A percentile compares a stretch with the other conserved stretches of the same genome.
Evolutionary conservation across 805 yeast genomes (phyloP).

Genomic region (Saturnispora besseyi): DNA sequence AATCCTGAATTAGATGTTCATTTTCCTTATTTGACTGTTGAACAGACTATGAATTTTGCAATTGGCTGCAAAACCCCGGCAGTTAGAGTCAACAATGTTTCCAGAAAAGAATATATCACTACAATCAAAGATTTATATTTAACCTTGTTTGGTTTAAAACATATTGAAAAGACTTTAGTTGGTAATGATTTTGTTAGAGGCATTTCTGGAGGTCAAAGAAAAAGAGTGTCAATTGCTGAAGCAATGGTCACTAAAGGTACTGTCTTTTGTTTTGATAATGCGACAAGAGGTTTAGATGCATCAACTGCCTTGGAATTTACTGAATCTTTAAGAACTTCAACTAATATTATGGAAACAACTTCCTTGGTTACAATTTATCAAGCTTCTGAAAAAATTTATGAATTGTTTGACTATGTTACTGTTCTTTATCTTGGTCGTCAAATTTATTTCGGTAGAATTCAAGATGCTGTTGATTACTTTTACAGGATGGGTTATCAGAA

Average conservation of each 20-base stretch:
- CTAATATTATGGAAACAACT: slow-evolving; percentile 11
- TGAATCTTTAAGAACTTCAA: slow-evolving; percentile 44
- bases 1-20: slow-evolving; percentile 50
- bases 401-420: slow-evolving; percentile 52
- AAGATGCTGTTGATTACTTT: slow-evolving; percentile 47
- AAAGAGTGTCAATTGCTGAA: slow-evolving; percentile 78
- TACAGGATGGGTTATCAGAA: slow-evolving; percentile 45
- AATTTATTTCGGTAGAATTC: slow-evolving; percentile 54
- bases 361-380: slow-evolving; percentile 29
- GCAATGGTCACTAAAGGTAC: slow-evolving; percentile 57
- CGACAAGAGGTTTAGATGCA: slow-evolving; percentile 79
- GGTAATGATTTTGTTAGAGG: slow-evolving; percentile 46
- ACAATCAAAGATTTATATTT: slow-evolving; percentile 37
- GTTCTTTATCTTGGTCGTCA: slow-evolving; percentile 54
- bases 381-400: slow-evolving; percentile 59
- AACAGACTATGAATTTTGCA: slow-evolving; percentile 49
- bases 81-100: slow-evolving; percentile 27
- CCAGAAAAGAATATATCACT: slow-evolving; percentile 35
- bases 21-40: slow-evolving; percentile 47
- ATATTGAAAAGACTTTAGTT: slow-evolving; percentile 41
- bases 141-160: slow-evolving; percentile 49
- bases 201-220: slow-evolving; percentile 79
- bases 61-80: slow-evolving; percentile 51
- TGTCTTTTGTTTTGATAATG: slow-evolving; percentile 69
- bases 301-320: slow-evolving; percentile 75